These are phyloP conservation scores for Cinchona pubescens DNA, from an alignment of 257 asterid genomes.

Conservation along the genomic window DNA sequence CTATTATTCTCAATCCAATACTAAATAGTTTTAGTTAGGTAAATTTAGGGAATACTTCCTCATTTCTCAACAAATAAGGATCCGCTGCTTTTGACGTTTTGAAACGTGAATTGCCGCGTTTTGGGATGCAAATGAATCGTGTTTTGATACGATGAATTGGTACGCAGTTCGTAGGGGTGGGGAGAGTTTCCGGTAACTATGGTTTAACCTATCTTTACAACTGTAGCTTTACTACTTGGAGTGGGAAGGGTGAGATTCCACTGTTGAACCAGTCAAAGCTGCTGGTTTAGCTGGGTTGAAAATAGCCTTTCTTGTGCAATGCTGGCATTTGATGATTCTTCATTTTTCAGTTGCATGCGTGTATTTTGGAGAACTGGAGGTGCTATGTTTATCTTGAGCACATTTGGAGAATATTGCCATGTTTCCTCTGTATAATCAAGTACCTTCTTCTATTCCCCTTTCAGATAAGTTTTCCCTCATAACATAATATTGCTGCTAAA, in stretches of 20 bases:
- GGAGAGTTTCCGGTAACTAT: no score
- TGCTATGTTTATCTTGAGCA: neutral
- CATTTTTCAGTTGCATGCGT: neutral
- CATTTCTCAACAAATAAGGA: no score
- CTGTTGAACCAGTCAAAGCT: neutral
- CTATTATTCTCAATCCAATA: no score
- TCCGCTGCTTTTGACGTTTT: no score
- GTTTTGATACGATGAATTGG: no score
- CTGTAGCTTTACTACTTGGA: neutral
- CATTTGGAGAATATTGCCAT: neutral
- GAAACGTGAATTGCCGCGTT: no score
- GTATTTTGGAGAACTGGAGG: neutral
- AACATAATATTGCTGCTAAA: neutral
- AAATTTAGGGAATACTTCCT: no score
- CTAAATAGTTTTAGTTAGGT: no score
- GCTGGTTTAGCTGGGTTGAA: neutral
- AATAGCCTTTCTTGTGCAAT: conserved; percentile 4
- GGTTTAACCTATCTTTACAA: neutral
- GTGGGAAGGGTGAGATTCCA: neutral
- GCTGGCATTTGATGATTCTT: neutral
- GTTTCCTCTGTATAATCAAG: neutral
- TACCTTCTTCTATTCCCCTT: neutral
- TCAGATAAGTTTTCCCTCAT: neutral
- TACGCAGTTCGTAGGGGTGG: no score
- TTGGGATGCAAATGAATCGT: no score